Evolutionary conservation across 208 protist species (phyloP).

Genomic region (Crithidia bombi): DNA sequence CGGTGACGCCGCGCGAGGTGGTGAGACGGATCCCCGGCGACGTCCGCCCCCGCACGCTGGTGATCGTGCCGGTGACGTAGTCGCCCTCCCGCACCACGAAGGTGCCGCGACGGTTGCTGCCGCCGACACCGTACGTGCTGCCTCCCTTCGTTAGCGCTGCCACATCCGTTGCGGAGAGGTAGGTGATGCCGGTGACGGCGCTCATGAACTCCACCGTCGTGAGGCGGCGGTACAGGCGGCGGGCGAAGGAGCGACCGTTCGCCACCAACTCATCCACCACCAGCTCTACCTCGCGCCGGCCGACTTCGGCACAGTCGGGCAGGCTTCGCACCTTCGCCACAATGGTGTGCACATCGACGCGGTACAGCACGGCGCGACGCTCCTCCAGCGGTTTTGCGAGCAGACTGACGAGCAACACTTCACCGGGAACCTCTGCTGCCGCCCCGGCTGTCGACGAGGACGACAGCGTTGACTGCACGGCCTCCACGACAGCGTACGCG

Average conservation of each 20-base stretch:
- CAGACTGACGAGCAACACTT: slow-evolving; percentile 26
- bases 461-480: background rate
- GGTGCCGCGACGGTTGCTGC: slow-evolving; percentile 26
- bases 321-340: slow-evolving; percentile 2
- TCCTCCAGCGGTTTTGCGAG: slow-evolving; percentile 41
- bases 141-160: slow-evolving; percentile 10
- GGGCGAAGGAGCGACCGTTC: slow-evolving; percentile 54
- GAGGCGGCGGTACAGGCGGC: slow-evolving; percentile 75
- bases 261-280: slow-evolving; percentile 63
- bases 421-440: background rate
- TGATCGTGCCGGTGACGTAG: slow-evolving; percentile 68
- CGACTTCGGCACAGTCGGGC: slow-evolving; percentile 24
- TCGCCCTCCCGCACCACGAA: slow-evolving; percentile 73
- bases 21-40: slow-evolving; percentile 57
- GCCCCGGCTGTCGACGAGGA: background rate
- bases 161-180: slow-evolving; percentile 40
- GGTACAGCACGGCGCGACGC: slow-evolving; percentile 34
- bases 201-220: slow-evolving; percentile 73
- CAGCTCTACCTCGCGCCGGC: slow-evolving; percentile 71
- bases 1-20: slow-evolving; percentile 68
- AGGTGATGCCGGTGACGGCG: slow-evolving; percentile 69
- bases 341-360: slow-evolving; percentile 24
- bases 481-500: slow-evolving; percentile 29
- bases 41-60: slow-evolving; percentile 49
- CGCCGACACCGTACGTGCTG: background rate